Base-by-base conservation (phyloP, 169 alveolate genomes). In the Neospora caninum region DNA sequence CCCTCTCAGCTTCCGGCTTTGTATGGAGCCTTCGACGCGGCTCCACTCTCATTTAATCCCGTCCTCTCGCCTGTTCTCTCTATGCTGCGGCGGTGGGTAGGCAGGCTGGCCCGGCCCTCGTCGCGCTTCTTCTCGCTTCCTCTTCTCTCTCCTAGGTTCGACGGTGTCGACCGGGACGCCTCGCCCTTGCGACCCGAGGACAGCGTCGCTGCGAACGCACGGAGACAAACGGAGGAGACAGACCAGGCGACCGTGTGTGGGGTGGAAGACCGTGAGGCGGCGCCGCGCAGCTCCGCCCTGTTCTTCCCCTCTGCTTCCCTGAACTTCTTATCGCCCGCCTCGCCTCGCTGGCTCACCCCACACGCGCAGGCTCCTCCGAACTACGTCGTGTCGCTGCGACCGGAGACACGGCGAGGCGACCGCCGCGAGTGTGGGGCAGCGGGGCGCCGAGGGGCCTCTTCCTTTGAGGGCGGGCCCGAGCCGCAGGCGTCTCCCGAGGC, bases 31-130 rank as follows among this genome's bases (percentile, higher is more conserved):
- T 9, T 49, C 43, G 31, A 38, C 54, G 39, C 18, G 84, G 43
- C 89, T 0, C 89, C 89, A 0, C 39, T 82, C 67, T 82, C 89
- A 1, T 82, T 82, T 29, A 82, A 82, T 41, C 89, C 89, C 39
- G 89, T 82, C 53, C 64, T 82, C 22, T 82, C 89, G 25, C 89
- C 89, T 38, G 89, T 82, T 7, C 89, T 82, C 10, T 82, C 89
- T 16, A 67, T 82, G 10, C 67, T 82, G 89, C 53, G 64, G 64
- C 53, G 89, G 38, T 82, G 89, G 89, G n/a, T 82, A 0, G 67
- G 54, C 25, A 13, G 89, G 25, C 89, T 82, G 53, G 39, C 89
- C 10, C 89, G 89, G 25, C 25, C 86, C 27, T 78, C 86, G 9
- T 6, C 49, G 22, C 86, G 49, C 45, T 78, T 78, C 49, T 78